Base-by-base conservation (phyloP, 2,329 filamentous ascomycete genomes). In the Calcarisporium arbuscula region DNA sequence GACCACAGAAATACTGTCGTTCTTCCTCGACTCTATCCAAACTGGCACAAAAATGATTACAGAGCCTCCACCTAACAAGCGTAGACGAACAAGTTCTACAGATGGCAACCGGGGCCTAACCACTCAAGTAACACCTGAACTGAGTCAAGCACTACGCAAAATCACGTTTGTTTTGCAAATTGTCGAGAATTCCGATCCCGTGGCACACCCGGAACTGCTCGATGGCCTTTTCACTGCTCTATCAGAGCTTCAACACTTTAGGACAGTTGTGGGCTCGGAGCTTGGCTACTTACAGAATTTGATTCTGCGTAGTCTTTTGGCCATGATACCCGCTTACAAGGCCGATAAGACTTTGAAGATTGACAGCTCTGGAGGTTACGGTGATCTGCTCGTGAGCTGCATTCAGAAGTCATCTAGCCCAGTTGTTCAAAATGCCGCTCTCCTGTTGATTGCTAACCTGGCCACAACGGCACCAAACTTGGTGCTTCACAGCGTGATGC, bases 401-500 rank as follows among this genome's bases (percentile, higher is more conserved):
- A 85, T 98, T 28, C 85, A 94, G 52, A 89, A 86, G 42, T 94
- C 89, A 0, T 79, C 85, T 18, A 95, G 85, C 56, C 88, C 89
- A 1, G 87, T 95, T 44, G 88, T 98, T 6, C 94, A 96, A 55
- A 95, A 94, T 53, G 80, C 83, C 6, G 89, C 92, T 5, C 70
- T 98, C 11, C 74, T 96, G 8, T 69, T 98, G 18, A 85, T 96
- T 38, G 88, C 90, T 17, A 83, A 80, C 37, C 70, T 98, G 26
- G 90, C 92, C 16, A 82, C 82, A 25, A 85, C 89, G 46, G 86
- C 87, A 0, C 92, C 94, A 0, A 89, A 95, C 56, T 67, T 94
- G 30, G 86, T 98, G 4, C 71, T 98, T 38, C 90, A 98, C 61
- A 95, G 88, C 48, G 86, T 98, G 35, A 98, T 98, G 92, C 92